These are phyloP conservation scores for Populus deltoides DNA, from an alignment of 345 rosid species.

Conservation along the genomic window DNA sequence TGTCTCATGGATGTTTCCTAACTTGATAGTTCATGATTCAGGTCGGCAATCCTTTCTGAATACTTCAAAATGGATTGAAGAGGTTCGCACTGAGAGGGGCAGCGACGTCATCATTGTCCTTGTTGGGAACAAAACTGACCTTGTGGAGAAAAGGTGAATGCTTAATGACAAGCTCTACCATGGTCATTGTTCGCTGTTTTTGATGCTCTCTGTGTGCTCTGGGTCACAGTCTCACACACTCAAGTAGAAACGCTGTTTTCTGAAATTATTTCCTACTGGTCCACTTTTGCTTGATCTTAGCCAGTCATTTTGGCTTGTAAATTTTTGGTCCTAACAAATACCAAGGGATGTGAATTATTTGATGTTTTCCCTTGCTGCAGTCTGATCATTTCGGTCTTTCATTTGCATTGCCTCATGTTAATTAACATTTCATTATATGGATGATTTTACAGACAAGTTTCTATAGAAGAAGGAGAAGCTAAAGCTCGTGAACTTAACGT, in stretches of 20 bases:
- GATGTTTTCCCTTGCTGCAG: neutral
- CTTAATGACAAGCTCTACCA: neutral
- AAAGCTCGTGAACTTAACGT: conserved; percentile 12
- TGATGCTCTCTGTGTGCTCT: neutral
- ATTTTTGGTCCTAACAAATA: neutral
- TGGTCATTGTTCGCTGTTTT: neutral
- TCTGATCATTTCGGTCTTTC: neutral
- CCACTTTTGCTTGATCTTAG: neutral
- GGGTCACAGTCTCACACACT: neutral
- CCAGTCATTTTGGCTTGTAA: neutral
- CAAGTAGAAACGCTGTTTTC: neutral
- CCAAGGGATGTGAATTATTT: neutral
- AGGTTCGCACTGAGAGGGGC: conserved; percentile 24
- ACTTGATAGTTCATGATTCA: neutral
- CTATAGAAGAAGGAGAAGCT: conserved; percentile 22
- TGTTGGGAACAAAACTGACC: conserved; percentile 26
- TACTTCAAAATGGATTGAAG: conserved; percentile 26
- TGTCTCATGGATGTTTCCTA: neutral
- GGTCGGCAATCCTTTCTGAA: conserved; percentile 23
- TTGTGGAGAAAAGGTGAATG: conserved; percentile 22
- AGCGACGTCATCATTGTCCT: conserved; percentile 23
- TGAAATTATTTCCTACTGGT: neutral
- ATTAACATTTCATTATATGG: neutral
- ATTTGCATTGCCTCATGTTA: neutral
- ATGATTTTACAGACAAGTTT: conserved; percentile 12